A percentile compares a stretch with the other conserved stretches of the same genome.
These are phyloP conservation scores for Phytophthora syringae DNA, from an alignment of 352 stramenopile genomes.

Conservation along the genomic window DNA sequence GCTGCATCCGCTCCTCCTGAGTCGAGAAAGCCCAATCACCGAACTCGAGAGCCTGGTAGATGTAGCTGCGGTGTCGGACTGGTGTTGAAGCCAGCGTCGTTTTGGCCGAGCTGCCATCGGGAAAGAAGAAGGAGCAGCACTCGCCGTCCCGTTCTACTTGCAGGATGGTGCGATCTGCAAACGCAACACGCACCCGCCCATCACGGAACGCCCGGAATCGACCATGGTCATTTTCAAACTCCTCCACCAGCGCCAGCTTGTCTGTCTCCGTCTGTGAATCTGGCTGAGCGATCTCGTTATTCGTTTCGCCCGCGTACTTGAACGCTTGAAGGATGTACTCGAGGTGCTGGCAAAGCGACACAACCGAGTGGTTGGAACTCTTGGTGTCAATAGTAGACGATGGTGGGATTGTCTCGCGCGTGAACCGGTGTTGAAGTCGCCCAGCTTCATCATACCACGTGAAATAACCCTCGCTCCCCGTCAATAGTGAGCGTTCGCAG, in stretches of 20 bases:
- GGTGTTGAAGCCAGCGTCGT: constrained; percentile 55
- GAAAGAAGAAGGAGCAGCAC: constrained; percentile 60
- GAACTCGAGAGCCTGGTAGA: constrained; percentile 64
- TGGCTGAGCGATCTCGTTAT: not conserved
- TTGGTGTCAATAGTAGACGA: constrained; percentile 25
- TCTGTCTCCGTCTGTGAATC: constrained; percentile 4
- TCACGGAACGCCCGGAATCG: constrained; percentile 73
- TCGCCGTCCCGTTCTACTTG: constrained; percentile 46
- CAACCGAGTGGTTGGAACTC: constrained; percentile 12
- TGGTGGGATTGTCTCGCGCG: constrained; percentile 63
- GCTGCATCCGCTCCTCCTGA: constrained; percentile 54
- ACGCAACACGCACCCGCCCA: constrained; percentile 68
- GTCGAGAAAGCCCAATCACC: constrained; percentile 69
- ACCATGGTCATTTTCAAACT: constrained; percentile 54
- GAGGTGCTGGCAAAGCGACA: constrained; percentile 41
- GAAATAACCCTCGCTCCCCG: constrained; percentile 51
- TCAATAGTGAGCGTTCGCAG: constrained; percentile 23
- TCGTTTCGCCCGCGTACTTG: constrained; percentile 6
- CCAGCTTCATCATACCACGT: constrained; percentile 46
- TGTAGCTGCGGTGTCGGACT: constrained; percentile 50
- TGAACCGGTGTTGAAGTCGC: constrained; percentile 57
- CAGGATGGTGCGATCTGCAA: constrained; percentile 78
- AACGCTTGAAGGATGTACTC: constrained; percentile 42
- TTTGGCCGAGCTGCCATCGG: constrained; percentile 41
- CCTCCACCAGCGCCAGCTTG: constrained; percentile 38